Base-by-base conservation (phyloP, 2,329 filamentous ascomycete species). In the Botrytis galanthina region DNA sequence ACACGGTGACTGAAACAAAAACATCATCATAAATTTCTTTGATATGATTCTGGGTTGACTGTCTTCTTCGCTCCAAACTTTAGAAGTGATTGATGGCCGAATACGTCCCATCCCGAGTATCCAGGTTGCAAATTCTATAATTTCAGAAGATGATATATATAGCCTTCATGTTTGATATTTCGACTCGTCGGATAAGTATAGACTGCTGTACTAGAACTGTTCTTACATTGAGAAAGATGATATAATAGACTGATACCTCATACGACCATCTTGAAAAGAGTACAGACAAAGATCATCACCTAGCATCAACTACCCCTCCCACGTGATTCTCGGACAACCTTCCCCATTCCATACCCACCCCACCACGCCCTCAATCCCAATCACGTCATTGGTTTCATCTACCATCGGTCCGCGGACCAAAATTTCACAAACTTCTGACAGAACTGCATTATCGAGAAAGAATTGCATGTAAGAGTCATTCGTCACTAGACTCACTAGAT, bases 1-100 rank as follows among this genome's bases (percentile, higher is more conserved):
- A 18, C 1, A 29, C n/a, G 3, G 2, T 18, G 0, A 18, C 9
- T 57, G 51, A 18, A 57, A 29, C n/a, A 29, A 32, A 57, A 29
- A 7, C 1, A 29, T 16, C 26, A 14, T 12, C 10, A n/a, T 1
- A 1, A 51, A 2, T 5, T 14, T 51, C 10, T 4, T 14, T 51
- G 0, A 6, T 14, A 7, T 8, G 26, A 54, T 5, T 54, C 26
- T 54, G 12, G 14, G 7, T 3, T 16, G 1, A 16, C 0, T 5
- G 4, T 29, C 4, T 14, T 54, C 12, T 14, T 51, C 12, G 14
- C 51, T 57, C n/a, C n/a, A 57, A 29, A 18, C 3, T 57, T 29
- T 16, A 1, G n/a, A 57, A 57, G 51, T 18, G 14, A 32, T 57
- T 57, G 12, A 18, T 29, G 0, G 9, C 16, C 4, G 12, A 18